These are phyloP conservation scores for Microthlaspi erraticum DNA, from an alignment of 345 rosid genomes.

Conservation along the genomic window DNA sequence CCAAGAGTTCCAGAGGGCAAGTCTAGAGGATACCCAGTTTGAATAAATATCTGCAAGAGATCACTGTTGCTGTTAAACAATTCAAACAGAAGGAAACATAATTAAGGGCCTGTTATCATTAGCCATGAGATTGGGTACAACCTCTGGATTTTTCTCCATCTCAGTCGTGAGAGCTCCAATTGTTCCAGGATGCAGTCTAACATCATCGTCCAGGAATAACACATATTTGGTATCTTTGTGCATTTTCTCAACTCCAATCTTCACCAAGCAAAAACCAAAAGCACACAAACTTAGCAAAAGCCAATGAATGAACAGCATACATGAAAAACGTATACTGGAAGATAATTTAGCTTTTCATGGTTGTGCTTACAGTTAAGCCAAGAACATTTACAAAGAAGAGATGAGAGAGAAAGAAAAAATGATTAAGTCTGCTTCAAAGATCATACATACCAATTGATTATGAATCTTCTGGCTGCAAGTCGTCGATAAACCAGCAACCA, in stretches of 20 bases:
- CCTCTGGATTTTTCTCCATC: constrained; percentile 97
- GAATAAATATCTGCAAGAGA: constrained; percentile 90
- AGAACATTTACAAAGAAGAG: constrained; percentile 22
- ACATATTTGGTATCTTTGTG: constrained; percentile 89
- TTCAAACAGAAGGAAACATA: constrained; percentile 13
- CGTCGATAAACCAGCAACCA: constrained; percentile 89
- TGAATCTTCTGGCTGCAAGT: constrained; percentile 99
- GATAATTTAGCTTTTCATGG: constrained; percentile 21
- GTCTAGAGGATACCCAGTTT: constrained; percentile 99
- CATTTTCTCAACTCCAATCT: constrained; percentile 95
- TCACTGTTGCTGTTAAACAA: constrained; percentile 16
- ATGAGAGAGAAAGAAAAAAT: neutral
- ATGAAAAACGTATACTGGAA: constrained; percentile 1
- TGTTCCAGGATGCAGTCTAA: constrained; percentile 96
- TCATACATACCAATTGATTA: constrained; percentile 87
- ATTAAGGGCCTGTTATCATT: constrained; percentile 15
- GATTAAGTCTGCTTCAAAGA: constrained; percentile 19
- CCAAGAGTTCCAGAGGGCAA: constrained; percentile 98
- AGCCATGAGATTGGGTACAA: constrained; percentile 41
- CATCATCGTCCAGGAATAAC: constrained; percentile 96
- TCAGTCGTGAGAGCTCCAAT: constrained; percentile 91
- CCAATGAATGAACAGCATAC: constrained; percentile 13
- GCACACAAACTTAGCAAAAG: constrained; percentile 17
- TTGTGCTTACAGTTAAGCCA: constrained; percentile 4
- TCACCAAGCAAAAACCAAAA: constrained; percentile 37